Evolutionary conservation across 768 basidiomycete species (phyloP).

Genomic region (Boletus tylopilopsis): DNA sequence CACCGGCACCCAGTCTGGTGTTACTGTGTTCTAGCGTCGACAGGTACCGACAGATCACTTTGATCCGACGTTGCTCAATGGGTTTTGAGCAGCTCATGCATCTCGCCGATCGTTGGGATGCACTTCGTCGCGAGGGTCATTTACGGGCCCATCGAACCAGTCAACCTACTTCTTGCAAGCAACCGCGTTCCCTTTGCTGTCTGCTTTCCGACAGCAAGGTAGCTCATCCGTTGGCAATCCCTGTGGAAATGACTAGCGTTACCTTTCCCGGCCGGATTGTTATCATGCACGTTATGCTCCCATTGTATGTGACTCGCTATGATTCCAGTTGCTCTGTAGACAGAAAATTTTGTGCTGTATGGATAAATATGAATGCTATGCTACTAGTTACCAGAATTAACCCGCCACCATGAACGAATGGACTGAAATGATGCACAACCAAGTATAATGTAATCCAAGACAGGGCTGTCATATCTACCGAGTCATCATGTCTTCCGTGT

Average conservation of each 20-base stretch:
- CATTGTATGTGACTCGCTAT: conserved; percentile 13
- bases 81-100: conserved; percentile 12
- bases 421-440: neutral
- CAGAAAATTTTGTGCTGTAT: conserved; percentile 10
- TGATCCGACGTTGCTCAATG: conserved; percentile 9
- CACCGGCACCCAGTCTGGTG: conserved; percentile 76
- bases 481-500: conserved; percentile 15
- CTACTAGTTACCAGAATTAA: too few relatives aligned
- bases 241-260: neutral
- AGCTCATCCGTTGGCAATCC: conserved; percentile 4
- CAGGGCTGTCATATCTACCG: too few relatives aligned
- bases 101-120: conserved; percentile 9
- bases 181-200: conserved; percentile 6
- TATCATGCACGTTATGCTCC: conserved; percentile 24
- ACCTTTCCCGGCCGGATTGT: conserved; percentile 3
- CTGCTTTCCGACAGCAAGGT: conserved; percentile 1
- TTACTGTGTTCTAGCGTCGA: conserved; percentile 70
- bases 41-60: neutral
- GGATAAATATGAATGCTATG: conserved; percentile 19
- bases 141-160: conserved; percentile 4
- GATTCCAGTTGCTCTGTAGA: conserved; percentile 8
- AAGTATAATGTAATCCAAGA: too few relatives aligned
- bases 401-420: neutral
- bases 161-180: conserved; percentile 15
- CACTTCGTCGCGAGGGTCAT: conserved; percentile 6